phyloP scores from a whole-genome alignment of 129 eudicot species.

The Scalesia atractyloides region DNA sequence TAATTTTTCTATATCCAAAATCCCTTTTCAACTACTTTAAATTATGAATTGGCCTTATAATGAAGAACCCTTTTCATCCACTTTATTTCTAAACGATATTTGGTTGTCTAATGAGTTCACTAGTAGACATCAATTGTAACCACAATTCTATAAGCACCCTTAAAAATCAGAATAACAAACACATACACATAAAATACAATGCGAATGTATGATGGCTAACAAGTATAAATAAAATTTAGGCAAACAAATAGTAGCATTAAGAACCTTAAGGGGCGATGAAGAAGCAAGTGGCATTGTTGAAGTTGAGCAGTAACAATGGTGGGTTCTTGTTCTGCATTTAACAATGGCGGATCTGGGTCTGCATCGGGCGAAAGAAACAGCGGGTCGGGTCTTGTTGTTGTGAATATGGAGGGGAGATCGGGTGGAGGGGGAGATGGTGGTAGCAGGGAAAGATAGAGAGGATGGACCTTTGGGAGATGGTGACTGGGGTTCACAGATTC shows the following conservation, averaged over 20 bases:
- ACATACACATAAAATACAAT: not conserved
- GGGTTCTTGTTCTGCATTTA: slow-evolving; percentile 24
- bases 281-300: slow-evolving; percentile 34
- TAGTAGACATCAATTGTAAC: too few relatives aligned
- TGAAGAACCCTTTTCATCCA: too few relatives aligned
- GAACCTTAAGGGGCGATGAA: slow-evolving; percentile 38
- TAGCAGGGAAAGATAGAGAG: slow-evolving; percentile 14
- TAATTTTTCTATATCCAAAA: too few relatives aligned
- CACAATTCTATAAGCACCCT: too few relatives aligned
- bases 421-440: slow-evolving; percentile 25
- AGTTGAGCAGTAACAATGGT: slow-evolving; percentile 21
- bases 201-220: not conserved
- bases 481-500: slow-evolving; percentile 13
- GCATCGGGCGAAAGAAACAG: slow-evolving; percentile 17
- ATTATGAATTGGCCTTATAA: too few relatives aligned
- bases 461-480: slow-evolving; percentile 33
- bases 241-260: not conserved
- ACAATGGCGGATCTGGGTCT: not conserved
- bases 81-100: too few relatives aligned
- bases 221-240: not conserved
- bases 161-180: not conserved
- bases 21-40: too few relatives aligned
- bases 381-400: slow-evolving; percentile 27
- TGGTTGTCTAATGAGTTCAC: too few relatives aligned
- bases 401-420: slow-evolving; percentile 14